Percentiles rank a stretch among this genome's conserved stretches.
phyloP scores from a whole-genome alignment of 2,329 filamentous ascomycete genomes.

The Parasarocladium wereldwijsianum region DNA sequence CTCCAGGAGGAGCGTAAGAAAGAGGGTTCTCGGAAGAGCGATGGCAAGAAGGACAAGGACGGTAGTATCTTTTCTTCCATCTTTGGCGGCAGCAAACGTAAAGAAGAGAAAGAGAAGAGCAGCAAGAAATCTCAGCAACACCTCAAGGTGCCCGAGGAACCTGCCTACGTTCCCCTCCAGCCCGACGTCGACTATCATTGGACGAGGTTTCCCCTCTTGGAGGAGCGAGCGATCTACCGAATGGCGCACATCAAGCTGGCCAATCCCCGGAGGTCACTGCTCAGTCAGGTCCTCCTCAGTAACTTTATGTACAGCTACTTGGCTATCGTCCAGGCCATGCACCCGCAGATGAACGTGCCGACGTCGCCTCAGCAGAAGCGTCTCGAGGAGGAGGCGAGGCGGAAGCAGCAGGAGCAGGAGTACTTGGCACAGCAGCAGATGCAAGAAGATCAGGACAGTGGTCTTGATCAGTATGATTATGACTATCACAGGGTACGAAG shows the following conservation, averaged over 20 bases:
- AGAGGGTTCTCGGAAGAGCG: constrained; percentile 59
- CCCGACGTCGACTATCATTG: constrained; percentile 93
- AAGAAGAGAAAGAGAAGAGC: constrained; percentile 57
- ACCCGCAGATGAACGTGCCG: constrained; percentile 88
- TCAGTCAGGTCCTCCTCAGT: constrained; percentile 89
- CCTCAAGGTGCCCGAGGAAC: constrained; percentile 68
- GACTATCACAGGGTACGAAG: constrained; percentile 39
- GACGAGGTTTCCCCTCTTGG: constrained; percentile 86
- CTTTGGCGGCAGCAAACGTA: constrained; percentile 84
- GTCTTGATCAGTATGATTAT: constrained; percentile 36
- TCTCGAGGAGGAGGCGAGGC: constrained; percentile 38
- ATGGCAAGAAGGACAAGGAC: constrained; percentile 82
- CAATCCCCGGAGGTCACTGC: constrained; percentile 82
- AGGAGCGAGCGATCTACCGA: constrained; percentile 92
- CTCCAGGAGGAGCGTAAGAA: constrained; percentile 74
- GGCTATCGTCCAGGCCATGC: constrained; percentile 97
- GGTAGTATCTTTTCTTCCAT: constrained; percentile 87
- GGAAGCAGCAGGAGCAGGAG: constrained; percentile 34
- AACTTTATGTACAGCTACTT: constrained; percentile 99
- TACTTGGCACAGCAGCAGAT: constrained; percentile 30
- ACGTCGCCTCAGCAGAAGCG: constrained; percentile 61
- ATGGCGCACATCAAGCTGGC: constrained; percentile 99
- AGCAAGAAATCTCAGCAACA: constrained; percentile 62
- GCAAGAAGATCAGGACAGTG: constrained; percentile 27
- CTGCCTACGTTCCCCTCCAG: constrained; percentile 53